Evolutionary conservation across 208 protist genomes (phyloP).

Genomic region (Borovskyia barvae): DNA sequence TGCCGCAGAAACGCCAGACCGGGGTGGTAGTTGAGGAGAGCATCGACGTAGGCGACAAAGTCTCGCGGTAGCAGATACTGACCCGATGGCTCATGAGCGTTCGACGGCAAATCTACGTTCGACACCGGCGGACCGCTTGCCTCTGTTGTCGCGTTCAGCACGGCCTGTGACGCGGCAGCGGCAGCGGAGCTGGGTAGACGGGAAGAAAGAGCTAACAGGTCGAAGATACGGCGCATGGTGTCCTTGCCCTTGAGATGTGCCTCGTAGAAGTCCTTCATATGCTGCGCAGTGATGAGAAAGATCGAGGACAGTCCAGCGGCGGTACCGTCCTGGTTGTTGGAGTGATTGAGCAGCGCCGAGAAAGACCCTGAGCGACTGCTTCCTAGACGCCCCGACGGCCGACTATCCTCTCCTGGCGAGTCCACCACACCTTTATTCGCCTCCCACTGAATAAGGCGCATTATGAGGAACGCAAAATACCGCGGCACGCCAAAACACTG

Average conservation of each 20-base stretch:
- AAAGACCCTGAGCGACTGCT: conserved; percentile 22
- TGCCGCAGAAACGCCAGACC: conserved; percentile 92
- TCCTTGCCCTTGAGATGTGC: conserved; percentile 60
- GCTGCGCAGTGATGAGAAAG: conserved; percentile 44
- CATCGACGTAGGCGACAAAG: conserved; percentile 74
- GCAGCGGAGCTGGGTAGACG: conserved; percentile 13
- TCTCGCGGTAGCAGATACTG: conserved; percentile 66
- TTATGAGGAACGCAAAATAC: conserved; percentile 79
- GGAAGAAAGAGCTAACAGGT: conserved; percentile 73
- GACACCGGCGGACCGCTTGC: conserved; percentile 1
- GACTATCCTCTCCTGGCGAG: background rate
- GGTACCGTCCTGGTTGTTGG: conserved; percentile 9
- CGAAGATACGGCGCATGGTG: conserved; percentile 74
- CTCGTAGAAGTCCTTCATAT: conserved; percentile 82
- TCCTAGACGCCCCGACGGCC: conserved; percentile 2
- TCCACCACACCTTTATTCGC: conserved; percentile 4
- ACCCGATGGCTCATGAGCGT: conserved; percentile 21
- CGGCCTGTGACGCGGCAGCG: conserved; percentile 11
- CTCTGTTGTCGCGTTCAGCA: conserved; percentile 1
- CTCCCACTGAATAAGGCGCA: conserved; percentile 54
- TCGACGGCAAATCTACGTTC: background rate
- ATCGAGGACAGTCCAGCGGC: conserved; percentile 10
- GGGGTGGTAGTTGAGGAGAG: conserved; percentile 87
- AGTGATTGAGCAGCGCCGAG: conserved; percentile 22
- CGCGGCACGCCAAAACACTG: conserved; percentile 82